Evolutionary conservation across 345 rosid species (phyloP), one percentile per base, ranked within the genome.

Genomic region (Cardamine resedifolia): DNA sequence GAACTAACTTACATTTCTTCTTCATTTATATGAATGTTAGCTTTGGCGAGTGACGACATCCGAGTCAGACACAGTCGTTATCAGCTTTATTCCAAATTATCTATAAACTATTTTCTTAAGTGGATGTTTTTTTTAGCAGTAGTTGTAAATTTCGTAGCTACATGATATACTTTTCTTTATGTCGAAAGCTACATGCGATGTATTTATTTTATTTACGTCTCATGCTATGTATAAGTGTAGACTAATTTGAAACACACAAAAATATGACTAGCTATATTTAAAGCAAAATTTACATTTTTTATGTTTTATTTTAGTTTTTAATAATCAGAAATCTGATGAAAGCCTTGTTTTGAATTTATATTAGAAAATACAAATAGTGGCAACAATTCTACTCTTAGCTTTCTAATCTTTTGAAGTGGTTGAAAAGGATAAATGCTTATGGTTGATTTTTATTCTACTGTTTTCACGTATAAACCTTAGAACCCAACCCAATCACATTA

Each of bases 11-110:
- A 8, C 14, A 39, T 58, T 28, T 44, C 31, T 28, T 44, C 31
- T 44, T 64, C 19, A 26, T 21, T 33, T 50, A 10, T 48, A 39
- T 43, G 57, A 31, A 60, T 24, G 33, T 18, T 75, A 68, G 65
- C 79, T 52, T 60, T 69, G 7, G 64, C 58, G 49, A 62, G 53
- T 62, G 70, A 68, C 43, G 70, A 75, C 58, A 75, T 15, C 39
- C 79, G 74, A 68, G 69, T 19, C 56, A 70, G 74, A 61, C 79
- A 68, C 12, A 52, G 74, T 75, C 79, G 61, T 2, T 75, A 73
- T 75, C 79, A 61, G 69, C 70, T 68, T 75, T 75, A 62, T 75
- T 68, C 74, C 52, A 44, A 48, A 20, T 38, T 66, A 20, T 49
- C 44, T 43, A 75, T 60, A 59, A 36, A 57, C 39, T 74, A 45